phyloP scores from a whole-genome alignment of 106 monocot species.

The Iris macrosiphon region DNA sequence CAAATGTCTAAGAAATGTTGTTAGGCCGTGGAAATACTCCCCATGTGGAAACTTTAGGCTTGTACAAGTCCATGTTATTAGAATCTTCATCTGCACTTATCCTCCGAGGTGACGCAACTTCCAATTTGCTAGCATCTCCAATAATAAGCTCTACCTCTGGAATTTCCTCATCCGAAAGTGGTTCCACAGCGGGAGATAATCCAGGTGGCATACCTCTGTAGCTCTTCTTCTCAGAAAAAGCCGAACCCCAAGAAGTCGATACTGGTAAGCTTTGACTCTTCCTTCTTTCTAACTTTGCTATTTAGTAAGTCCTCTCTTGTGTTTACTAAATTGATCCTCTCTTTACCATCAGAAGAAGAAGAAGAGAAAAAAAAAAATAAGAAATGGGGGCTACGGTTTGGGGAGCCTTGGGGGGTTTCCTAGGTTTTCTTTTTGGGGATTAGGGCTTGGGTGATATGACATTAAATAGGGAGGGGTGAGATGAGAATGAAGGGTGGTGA shows the following conservation, averaged over 20 bases:
- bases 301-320: constrained; percentile 12
- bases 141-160: constrained; percentile 87
- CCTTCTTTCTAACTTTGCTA: constrained; percentile 21
- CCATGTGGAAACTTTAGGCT: constrained; percentile 92
- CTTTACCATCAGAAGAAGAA: no score
- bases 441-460: no score
- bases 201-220: constrained; percentile 49
- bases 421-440: no score
- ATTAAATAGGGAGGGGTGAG: no score
- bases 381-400: no score
- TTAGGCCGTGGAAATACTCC: constrained; percentile 87
- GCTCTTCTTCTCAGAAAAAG: constrained; percentile 70
- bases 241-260: constrained; percentile 75
- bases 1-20: constrained; percentile 85
- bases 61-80: constrained; percentile 40
- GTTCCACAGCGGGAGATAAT: constrained; percentile 32
- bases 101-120: constrained; percentile 8
- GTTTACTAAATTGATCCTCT: constrained; percentile 10
- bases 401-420: no score
- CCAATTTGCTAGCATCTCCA: constrained; percentile 86
- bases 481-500: no score
- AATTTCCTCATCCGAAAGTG: constrained; percentile 35
- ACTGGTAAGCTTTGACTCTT: constrained; percentile 34
- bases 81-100: constrained; percentile 14
- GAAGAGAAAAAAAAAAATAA: no score